Percentiles rank a stretch among this genome's conserved stretches.
These are phyloP conservation scores for Ogataea neopini DNA, from an alignment of 805 yeast species.

Conservation along the genomic window DNA sequence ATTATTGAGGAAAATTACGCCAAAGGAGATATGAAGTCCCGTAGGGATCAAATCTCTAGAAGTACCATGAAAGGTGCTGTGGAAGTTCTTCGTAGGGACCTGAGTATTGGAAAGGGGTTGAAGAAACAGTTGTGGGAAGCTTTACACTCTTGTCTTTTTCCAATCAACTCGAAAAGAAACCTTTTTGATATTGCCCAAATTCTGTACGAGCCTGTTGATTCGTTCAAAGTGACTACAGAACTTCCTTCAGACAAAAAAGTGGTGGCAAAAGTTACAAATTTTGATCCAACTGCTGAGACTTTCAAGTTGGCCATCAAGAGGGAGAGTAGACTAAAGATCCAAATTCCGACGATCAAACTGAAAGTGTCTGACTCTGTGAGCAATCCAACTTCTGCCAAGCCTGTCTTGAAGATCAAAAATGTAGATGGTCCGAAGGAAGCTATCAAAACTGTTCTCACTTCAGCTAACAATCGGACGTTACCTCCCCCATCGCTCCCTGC, in stretches of 20 bases:
- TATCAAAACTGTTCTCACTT: background rate
- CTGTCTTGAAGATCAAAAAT: constrained; percentile 21
- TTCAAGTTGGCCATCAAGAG: constrained; percentile 54
- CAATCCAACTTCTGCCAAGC: constrained; percentile 8
- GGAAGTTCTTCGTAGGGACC: constrained; percentile 61
- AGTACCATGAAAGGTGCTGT: constrained; percentile 65
- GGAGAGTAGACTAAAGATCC: constrained; percentile 58
- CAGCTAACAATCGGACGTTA: background rate
- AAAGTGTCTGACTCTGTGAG: constrained; percentile 21
- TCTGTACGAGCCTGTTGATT: constrained; percentile 60
- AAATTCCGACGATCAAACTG: constrained; percentile 39
- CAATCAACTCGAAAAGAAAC: constrained; percentile 59
- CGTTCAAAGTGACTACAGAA: constrained; percentile 60
- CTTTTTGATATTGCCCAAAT: constrained; percentile 67
- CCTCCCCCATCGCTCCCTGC: constrained; percentile 2
- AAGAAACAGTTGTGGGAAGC: constrained; percentile 65
- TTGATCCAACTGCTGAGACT: constrained; percentile 36
- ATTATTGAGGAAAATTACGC: constrained; percentile 56
- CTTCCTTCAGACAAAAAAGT: constrained; percentile 71
- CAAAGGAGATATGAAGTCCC: constrained; percentile 44
- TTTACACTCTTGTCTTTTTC: constrained; percentile 59
- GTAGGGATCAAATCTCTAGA: constrained; percentile 68
- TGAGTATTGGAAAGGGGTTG: constrained; percentile 57
- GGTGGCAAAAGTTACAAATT: constrained; percentile 49
- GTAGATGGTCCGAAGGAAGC: constrained; percentile 13